These are phyloP conservation scores for Neoarthrinium moseri DNA, from an alignment of 2,329 filamentous ascomycete species.

Conservation along the genomic window DNA sequence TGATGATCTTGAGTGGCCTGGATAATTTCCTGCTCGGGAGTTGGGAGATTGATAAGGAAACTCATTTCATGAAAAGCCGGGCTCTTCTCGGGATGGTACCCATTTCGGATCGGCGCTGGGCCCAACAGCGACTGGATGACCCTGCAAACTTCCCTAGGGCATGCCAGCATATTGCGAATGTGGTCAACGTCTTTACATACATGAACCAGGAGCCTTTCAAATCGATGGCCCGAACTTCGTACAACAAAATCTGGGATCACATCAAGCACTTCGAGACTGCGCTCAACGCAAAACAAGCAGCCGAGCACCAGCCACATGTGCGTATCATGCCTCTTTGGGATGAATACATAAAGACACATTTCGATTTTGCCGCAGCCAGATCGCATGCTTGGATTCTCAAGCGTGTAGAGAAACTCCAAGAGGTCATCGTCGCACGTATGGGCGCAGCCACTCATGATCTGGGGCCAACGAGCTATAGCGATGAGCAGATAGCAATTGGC, in stretches of 20 bases:
- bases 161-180: background rate
- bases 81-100: background rate
- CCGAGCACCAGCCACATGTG: background rate
- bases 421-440: background rate
- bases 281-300: background rate
- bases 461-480: background rate
- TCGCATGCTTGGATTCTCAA: background rate
- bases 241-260: background rate
- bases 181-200: background rate
- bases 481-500: too few species aligned
- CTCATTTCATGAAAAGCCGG: background rate
- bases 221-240: background rate
- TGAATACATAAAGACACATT: background rate
- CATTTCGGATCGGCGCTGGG: background rate
- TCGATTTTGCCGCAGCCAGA: background rate
- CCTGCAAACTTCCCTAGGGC: background rate
- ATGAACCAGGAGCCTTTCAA: background rate
- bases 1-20: too few species aligned
- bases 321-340: background rate
- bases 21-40: too few species aligned
- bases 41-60: background rate
- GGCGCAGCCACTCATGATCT: background rate
- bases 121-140: background rate
- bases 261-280: background rate
- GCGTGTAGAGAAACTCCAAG: background rate